Percentiles rank a stretch among this genome's conserved stretches.
phyloP scores from a whole-genome alignment of 345 rosid species.

The Rhizophora mangle region DNA sequence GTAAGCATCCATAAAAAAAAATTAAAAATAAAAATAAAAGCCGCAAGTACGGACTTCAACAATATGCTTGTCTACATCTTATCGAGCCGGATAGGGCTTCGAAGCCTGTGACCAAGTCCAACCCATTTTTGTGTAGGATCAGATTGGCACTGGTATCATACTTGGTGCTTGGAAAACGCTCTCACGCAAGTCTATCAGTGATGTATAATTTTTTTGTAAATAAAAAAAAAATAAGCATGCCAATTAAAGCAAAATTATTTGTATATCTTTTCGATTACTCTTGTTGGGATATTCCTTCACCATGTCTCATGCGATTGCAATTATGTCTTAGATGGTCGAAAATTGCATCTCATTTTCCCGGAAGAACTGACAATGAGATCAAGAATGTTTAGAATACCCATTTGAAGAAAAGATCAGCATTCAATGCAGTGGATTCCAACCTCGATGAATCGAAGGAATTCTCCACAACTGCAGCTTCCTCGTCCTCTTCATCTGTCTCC shows the following conservation, averaged over 20 bases:
- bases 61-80: neutral
- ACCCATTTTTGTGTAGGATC: too few species aligned
- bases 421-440: conserved; percentile 1
- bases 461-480: conserved; percentile 9
- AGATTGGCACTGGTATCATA: too few species aligned
- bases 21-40: too few species aligned
- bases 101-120: too few species aligned
- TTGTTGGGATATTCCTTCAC: too few species aligned
- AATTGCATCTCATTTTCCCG: conserved; percentile 74
- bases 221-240: too few species aligned
- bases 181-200: too few species aligned
- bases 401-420: conserved; percentile 53
- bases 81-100: neutral
- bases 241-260: too few species aligned
- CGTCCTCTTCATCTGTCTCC: conserved; percentile 30
- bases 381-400: conserved; percentile 93
- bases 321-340: conserved; percentile 69
- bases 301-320: too few species aligned
- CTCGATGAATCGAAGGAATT: conserved; percentile 27
- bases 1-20: conserved; percentile 40
- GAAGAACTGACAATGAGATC: conserved; percentile 93
- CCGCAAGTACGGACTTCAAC: neutral
- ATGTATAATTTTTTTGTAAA: too few species aligned
- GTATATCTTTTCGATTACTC: too few species aligned
- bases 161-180: too few species aligned